Evolutionary conservation across 768 basidiomycete genomes (phyloP).

Genomic region (Mycena rebaudengoi): DNA sequence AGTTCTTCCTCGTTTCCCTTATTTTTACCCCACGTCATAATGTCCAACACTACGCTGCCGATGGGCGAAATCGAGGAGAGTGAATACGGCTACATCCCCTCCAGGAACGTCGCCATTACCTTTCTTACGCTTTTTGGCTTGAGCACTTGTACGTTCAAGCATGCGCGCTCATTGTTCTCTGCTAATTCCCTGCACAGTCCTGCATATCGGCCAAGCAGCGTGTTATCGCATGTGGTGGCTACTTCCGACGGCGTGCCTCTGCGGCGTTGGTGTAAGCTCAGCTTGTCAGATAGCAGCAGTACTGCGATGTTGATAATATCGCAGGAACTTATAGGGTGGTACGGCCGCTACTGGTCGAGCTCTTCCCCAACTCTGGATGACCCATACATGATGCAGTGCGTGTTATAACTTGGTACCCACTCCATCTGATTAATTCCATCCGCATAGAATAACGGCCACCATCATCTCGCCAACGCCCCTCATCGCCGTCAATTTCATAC

Average conservation of each 20-base stretch:
- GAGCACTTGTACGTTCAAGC: slow-evolving; percentile 43
- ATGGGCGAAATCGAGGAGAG: not conserved
- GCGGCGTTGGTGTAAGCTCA: slow-evolving; percentile 54
- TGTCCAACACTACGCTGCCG: not conserved
- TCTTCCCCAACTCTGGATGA: slow-evolving; percentile 28
- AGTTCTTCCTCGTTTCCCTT: not conserved
- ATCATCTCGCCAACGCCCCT: slow-evolving; percentile 66
- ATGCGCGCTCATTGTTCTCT: not conserved
- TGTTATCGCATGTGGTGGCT: slow-evolving; percentile 61
- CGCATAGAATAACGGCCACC: slow-evolving; percentile 47
- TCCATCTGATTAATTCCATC: not conserved
- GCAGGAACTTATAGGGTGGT: slow-evolving; percentile 69
- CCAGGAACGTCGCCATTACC: slow-evolving; percentile 40
- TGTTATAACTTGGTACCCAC: not conserved
- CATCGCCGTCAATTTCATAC: slow-evolving; percentile 56
- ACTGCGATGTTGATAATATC: no score
- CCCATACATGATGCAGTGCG: slow-evolving; percentile 54
- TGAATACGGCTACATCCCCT: slow-evolving; percentile 49
- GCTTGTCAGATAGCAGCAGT: no score
- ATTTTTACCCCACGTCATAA: not conserved
- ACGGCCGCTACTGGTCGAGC: slow-evolving; percentile 61
- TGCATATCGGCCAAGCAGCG: slow-evolving; percentile 55
- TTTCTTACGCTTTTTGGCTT: slow-evolving; percentile 49
- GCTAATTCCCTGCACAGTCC: slow-evolving; percentile 39
- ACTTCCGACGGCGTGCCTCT: slow-evolving; percentile 55